Evolutionary conservation across 2,329 filamentous ascomycete genomes (phyloP).

Genomic region (Pseudogymnoascus sp.): DNA sequence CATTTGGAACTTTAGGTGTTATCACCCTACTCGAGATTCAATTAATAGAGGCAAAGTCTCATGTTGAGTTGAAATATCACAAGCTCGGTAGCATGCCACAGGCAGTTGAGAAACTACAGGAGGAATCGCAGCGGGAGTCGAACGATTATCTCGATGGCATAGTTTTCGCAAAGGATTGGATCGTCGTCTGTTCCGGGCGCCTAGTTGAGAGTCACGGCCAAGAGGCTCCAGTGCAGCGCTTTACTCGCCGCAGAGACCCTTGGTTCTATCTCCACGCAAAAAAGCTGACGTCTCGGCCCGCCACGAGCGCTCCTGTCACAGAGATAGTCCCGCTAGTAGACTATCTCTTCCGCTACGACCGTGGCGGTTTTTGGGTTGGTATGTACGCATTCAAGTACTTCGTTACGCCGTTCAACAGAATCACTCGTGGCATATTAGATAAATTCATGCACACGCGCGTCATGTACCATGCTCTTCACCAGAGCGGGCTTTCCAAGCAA

Average conservation of each 20-base stretch:
- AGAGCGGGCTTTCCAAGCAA: conserved; percentile 45
- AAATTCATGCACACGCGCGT: conserved; percentile 54
- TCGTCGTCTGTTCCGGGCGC: conserved; percentile 44
- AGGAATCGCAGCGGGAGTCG: conserved; percentile 20
- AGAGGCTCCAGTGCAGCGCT: conserved; percentile 28
- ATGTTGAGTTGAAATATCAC: conserved; percentile 33
- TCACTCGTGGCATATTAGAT: conserved; percentile 53
- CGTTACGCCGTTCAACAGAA: conserved; percentile 49
- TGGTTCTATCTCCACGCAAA: conserved; percentile 57
- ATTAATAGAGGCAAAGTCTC: conserved; percentile 25
- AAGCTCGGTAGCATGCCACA: conserved; percentile 37
- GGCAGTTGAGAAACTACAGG: conserved; percentile 37
- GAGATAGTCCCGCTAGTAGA: conserved; percentile 37
- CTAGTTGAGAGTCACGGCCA: conserved; percentile 32
- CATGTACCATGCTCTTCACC: conserved; percentile 57
- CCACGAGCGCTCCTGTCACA: conserved; percentile 10
- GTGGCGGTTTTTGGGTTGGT: conserved; percentile 56
- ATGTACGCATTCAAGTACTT: conserved; percentile 55
- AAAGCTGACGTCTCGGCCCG: not conserved
- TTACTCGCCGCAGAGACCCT: conserved; percentile 45
- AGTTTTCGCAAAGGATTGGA: conserved; percentile 35
- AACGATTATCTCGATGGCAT: conserved; percentile 53
- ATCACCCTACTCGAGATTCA: conserved; percentile 51
- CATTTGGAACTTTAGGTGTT: conserved; percentile 50
- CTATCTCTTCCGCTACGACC: conserved; percentile 53